Conservation (phyloP, 2,329 filamentous ascomycete species). For the Beauveria australis region DNA sequence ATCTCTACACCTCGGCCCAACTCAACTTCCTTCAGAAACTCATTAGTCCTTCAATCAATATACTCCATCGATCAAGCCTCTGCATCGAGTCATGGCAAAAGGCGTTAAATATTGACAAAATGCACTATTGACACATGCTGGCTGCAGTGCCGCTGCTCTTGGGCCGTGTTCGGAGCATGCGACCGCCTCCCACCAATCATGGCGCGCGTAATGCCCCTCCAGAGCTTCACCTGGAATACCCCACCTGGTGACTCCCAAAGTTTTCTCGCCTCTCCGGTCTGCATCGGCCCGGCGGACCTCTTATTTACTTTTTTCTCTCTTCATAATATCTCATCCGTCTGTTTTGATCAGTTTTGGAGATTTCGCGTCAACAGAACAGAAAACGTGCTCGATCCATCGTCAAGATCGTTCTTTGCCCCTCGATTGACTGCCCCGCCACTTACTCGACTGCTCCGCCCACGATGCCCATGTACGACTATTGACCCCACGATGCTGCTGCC, state of each 20-base stretch:
- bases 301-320: not conserved
- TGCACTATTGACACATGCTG: not conserved
- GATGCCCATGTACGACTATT: constrained; percentile 1
- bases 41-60: not conserved
- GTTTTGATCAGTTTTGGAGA: not conserved
- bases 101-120: not conserved
- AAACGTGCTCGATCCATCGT: not conserved
- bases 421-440: not conserved
- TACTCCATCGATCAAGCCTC: not conserved
- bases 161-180: not conserved
- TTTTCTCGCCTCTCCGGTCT: not conserved
- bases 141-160: not conserved
- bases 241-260: constrained; percentile 1
- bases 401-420: not conserved
- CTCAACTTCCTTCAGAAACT: too few relatives aligned
- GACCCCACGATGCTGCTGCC: not conserved
- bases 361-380: not conserved
- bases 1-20: too few relatives aligned
- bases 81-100: not conserved
- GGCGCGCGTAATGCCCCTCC: not conserved
- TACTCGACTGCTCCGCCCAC: not conserved
- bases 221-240: not conserved
- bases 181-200: not conserved
- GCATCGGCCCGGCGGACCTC: not conserved
- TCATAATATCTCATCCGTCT: not conserved